phyloP scores from a whole-genome alignment of 2,329 filamentous ascomycete species.

The Botryosphaeria agaves region DNA sequence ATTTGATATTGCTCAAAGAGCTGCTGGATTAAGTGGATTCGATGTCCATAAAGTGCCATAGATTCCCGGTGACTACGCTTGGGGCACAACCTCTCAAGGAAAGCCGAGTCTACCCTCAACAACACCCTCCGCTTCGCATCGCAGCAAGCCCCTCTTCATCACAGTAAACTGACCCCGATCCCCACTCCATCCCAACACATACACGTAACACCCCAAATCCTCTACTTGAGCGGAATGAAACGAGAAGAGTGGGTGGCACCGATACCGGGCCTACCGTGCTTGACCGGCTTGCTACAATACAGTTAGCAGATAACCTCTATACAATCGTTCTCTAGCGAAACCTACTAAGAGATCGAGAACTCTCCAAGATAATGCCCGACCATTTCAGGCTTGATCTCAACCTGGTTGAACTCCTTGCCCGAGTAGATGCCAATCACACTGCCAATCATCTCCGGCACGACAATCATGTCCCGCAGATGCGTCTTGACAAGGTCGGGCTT shows the following conservation, averaged over 20 bases:
- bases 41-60: too few species aligned
- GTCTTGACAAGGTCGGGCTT: conserved; percentile 99
- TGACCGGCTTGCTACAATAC: conserved; percentile 78
- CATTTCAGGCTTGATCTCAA: conserved; percentile 99
- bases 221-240: conserved; percentile 99
- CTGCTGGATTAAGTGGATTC: too few species aligned
- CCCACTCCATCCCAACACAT: too few species aligned
- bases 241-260: conserved; percentile 99
- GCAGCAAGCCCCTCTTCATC: too few species aligned
- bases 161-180: too few species aligned
- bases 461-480: conserved; percentile 98
- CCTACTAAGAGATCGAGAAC: conserved; percentile 99
- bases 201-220: not conserved
- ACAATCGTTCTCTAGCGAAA: conserved; percentile 15
- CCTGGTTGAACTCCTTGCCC: conserved; percentile 99
- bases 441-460: conserved; percentile 99
- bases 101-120: too few species aligned
- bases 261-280: conserved; percentile 99
- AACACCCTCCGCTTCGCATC: too few species aligned
- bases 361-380: conserved; percentile 98
- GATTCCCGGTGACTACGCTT: too few species aligned
- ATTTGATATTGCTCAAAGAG: too few species aligned
- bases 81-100: too few species aligned
- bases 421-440: conserved; percentile 98
- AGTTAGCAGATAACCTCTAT: conserved; percentile 35